Evolutionary conservation across 1,284 basidiomycete species (phyloP).

Genomic region (Sphaerobolus stellatus): DNA sequence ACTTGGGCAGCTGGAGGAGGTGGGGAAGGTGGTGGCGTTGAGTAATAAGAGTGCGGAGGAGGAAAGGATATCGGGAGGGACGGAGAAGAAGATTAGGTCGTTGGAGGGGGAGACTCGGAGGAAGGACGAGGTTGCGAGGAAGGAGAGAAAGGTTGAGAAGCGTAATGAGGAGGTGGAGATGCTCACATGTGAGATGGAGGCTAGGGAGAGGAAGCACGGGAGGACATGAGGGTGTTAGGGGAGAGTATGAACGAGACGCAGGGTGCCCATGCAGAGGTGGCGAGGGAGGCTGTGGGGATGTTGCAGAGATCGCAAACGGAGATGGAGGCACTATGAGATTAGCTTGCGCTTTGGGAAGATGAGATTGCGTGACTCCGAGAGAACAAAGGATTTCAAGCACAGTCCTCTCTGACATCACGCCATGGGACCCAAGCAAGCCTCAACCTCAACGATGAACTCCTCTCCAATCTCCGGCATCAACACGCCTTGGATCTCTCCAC

Average conservation of each 20-base stretch:
- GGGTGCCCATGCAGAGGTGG: too few species aligned
- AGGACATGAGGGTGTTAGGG: conserved; percentile 28
- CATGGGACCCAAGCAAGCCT: too few species aligned
- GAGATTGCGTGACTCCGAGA: conserved; percentile 60
- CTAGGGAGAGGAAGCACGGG: conserved; percentile 4
- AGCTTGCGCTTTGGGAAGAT: conserved; percentile 58
- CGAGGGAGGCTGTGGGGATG: conserved; percentile 62
- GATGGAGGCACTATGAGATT: conserved; percentile 60
- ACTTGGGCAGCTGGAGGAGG: conserved; percentile 76
- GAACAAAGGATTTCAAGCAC: conserved; percentile 16
- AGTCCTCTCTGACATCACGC: background rate
- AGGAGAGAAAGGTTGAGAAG: conserved; percentile 46
- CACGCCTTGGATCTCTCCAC: conserved; percentile 77
- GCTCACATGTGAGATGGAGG: conserved; percentile 59
- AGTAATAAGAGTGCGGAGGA: conserved; percentile 67
- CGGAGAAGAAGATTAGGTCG: conserved; percentile 59
- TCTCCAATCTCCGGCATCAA: conserved; percentile 65
- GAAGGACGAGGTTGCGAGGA: too few species aligned
- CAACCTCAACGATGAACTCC: too few species aligned
- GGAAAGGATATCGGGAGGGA: conserved; percentile 53
- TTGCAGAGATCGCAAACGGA: conserved; percentile 63
- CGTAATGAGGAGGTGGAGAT: conserved; percentile 50
- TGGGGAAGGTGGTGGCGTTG: conserved; percentile 79
- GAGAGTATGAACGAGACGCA: conserved; percentile 52
- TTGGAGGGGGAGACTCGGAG: conserved; percentile 52